Evolutionary conservation across 495 filamentous ascomycete genomes (phyloP), one percentile per base, ranked within the genome.

Genomic region (Cercophora sp.): DNA sequence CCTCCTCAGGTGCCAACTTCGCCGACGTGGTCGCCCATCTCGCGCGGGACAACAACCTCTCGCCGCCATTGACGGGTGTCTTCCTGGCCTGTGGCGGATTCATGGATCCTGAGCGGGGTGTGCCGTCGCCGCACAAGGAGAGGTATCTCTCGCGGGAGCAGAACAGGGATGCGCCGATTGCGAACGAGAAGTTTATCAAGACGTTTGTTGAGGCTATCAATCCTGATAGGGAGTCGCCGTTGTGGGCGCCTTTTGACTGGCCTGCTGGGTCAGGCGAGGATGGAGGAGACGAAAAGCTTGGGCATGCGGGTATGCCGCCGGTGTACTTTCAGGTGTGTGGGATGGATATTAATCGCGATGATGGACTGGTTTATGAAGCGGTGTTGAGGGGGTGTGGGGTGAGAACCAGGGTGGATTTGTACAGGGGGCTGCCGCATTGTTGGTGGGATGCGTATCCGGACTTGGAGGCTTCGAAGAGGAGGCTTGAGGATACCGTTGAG

Each of bases 361-460:
- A 51, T 42, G 24, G 35, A 2, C 11, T 51, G 23, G 31, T 51
- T 15, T 51, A 51, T 29, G 48, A 51, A 37, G 11, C 35, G n/a
- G 36, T 51, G 25, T 9, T 51, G 36, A 32, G 48, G 25, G 48
- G 23, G 39, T 42, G 39, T 31, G 13, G 31, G 16, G 15, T 20
- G 0, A 10, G 5, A 16, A 74, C 49, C 59, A 72, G 44, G 54
- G 5, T 51, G 34, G 48, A 51, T 34, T n/a, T 42, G 23, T 22
- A 20, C 22, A 11, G n/a, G 1, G 48, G 52, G 25, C 57, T 73
- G 36, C 70, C 60, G 47, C 53, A 67, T 41, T 74, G 67, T 49
- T 74, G 71, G 50, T 51, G 48, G 48, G 34, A 51, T 29, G 39
- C 39, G 47, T 39, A 50, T n/a, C n/a, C n/a, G n/a, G n/a, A n/a